phyloP scores from a whole-genome alignment of 306 rosid species.

The Quercus glauca region DNA sequence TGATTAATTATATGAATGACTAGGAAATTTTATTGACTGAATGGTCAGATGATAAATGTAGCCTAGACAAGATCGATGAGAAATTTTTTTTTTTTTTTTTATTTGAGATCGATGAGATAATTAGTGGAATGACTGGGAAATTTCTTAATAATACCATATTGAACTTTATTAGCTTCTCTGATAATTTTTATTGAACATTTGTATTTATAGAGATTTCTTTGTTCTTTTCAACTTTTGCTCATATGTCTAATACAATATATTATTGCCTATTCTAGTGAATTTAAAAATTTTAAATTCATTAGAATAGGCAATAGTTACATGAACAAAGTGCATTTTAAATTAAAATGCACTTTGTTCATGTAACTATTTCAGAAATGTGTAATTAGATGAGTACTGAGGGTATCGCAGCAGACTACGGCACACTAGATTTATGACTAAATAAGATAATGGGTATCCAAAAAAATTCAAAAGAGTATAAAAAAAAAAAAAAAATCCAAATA shows the following conservation, averaged over 20 bases:
- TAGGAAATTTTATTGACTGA: not conserved
- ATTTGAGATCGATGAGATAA: not conserved
- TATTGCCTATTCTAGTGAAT: not conserved
- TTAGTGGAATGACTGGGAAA: not conserved
- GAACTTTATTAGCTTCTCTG: too few relatives aligned
- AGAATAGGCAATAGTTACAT: too few relatives aligned
- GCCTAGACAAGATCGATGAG: not conserved
- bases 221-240: not conserved
- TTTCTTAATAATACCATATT: not conserved
- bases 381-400: not conserved
- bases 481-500: not conserved
- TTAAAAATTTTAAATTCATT: too few relatives aligned
- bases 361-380: not conserved
- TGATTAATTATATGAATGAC: not conserved
- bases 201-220: not conserved
- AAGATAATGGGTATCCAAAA: not conserved
- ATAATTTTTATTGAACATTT: not conserved
- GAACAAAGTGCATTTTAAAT: too few relatives aligned
- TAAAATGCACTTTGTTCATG: not conserved
- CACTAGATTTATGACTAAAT: too few relatives aligned
- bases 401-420: not conserved
- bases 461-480: not conserved
- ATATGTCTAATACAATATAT: not conserved
- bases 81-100: too few relatives aligned
- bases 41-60: not conserved